Evolutionary conservation across 805 yeast species (phyloP), one percentile per base, ranked within the genome.

Genomic region (Metschnikowia gelsemii): DNA sequence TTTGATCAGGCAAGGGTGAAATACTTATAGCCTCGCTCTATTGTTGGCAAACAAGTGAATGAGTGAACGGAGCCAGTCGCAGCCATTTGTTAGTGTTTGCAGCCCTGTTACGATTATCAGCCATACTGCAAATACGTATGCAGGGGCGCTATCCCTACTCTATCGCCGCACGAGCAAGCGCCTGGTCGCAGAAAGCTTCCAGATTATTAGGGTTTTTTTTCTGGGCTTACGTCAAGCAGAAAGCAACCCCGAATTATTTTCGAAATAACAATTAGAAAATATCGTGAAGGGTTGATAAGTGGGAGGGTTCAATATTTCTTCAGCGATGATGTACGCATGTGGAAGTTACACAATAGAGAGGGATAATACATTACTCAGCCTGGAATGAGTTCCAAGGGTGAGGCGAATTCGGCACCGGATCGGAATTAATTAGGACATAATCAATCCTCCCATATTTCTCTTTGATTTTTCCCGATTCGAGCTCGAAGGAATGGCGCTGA

Each of bases 181-280:
- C 9, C n/a, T 5, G 3, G 19, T 14, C 42, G 42, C 37, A 26
- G 24, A 38, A 13, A 38, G 28, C 27, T 38, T 32, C 42, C 42
- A 16, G 8, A 16, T 12, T 12, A 23, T 3, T 17, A 3, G 32
- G 17, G 8, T 32, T 38, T 38, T 38, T 38, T 38, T 38, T 38
- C 42, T 38, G 42, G 42, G 42, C 42, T 28, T 32, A 32, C 42
- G 42, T 38, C 36, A 38, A 32, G 13, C n/a, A 9, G 26, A 32
- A 25, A 32, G 42, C 33, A 25, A 32, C n/a, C 18, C 27, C 13
- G 20, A 23, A 22, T 18, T 8, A 23, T 18, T n/a, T 16, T 22
- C 23, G 14, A 32, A 32, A 22, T 9, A 13, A 21, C 7, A 5
- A 8, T 2, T 26, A 22, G 25, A 32, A 9, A 18, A 22, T 8